A percentile compares a stretch with the other conserved stretches of the same genome.
phyloP scores from a whole-genome alignment of 2,329 filamentous ascomycete genomes.

The Cladosporium sp. region DNA sequence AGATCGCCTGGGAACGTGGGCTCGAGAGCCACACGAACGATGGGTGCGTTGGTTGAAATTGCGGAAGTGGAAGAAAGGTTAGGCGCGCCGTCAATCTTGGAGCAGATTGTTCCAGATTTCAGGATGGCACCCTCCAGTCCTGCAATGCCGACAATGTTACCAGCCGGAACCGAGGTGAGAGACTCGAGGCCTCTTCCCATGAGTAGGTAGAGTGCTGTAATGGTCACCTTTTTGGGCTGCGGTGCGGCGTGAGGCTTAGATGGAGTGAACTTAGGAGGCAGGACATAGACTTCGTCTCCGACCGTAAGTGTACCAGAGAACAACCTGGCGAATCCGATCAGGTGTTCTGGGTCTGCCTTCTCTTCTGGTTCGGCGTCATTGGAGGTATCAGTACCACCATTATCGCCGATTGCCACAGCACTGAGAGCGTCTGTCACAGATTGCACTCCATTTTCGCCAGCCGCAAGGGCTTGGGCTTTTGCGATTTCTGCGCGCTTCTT shows the following conservation, averaged over 20 bases:
- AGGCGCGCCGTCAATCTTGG: slow-evolving; percentile 77
- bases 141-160: slow-evolving; percentile 91
- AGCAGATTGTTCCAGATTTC: slow-evolving; percentile 92
- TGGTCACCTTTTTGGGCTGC: slow-evolving; percentile 75
- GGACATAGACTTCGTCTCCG: slow-evolving; percentile 85
- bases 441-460: slow-evolving; percentile 51
- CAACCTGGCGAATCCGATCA: slow-evolving; percentile 91
- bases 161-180: slow-evolving; percentile 81
- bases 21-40: slow-evolving; percentile 94
- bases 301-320: slow-evolving; percentile 89
- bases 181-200: slow-evolving; percentile 90
- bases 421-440: slow-evolving; percentile 62
- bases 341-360: slow-evolving; percentile 73
- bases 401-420: slow-evolving; percentile 60
- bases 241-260: slow-evolving; percentile 70
- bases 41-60: slow-evolving; percentile 70
- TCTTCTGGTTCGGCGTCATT: slow-evolving; percentile 54
- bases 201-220: slow-evolving; percentile 87
- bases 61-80: slow-evolving; percentile 86
- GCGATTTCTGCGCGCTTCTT: slow-evolving; percentile 89
- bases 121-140: slow-evolving; percentile 91
- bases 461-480: slow-evolving; percentile 66
- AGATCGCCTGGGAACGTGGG: slow-evolving; percentile 86
- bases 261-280: slow-evolving; percentile 91
- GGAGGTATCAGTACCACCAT: slow-evolving; percentile 47